Evolutionary conservation across 306 rosid genomes (phyloP), one percentile per base, ranked within the genome.

Genomic region (Ormosia emarginata): DNA sequence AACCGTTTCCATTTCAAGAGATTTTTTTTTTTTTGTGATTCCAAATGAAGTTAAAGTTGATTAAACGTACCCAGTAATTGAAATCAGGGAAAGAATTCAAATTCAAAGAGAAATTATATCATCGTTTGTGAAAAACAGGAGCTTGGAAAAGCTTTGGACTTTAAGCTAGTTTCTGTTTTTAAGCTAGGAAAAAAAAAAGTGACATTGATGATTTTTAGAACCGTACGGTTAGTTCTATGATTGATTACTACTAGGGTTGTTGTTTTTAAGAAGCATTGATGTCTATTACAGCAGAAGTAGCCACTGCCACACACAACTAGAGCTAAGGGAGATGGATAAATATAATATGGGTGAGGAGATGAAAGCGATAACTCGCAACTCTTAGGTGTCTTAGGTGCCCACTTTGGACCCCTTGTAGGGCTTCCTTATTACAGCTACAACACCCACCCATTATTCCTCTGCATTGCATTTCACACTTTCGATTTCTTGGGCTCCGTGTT

Each of bases 311-410:
- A 49, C 75, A 56, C 44, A 70, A 67, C 72, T 71, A 69, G 53
- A 79, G 71, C 82, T 67, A 77, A 82, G 59, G 53, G 59, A 18
- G 83, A 71, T 62, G 79, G 59, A 68, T 33, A 12, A 5, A 32
- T 61, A 33, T 32, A 58, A 30, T 59, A 11, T 8, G 33, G 3
- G 53, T 62, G 41, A 30, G 24, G 47, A 29, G 34, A 73, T 58
- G 92, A 88, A 79, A 86, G 89, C 78, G 78, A 76, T 75, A 39
- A 82, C 49, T 75, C 85, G 36, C 37, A 57, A 67, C 50, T 67
- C 79, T 73, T 18, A 69, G 75, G 84, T 71, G 55, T 75, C 80
- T 82, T 85, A 85, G 81, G 79, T 85, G 84, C 64, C 85, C 77
- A 79, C 81, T n/a, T 66, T 75, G 74, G 82, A 84, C 84, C 77